Percentiles rank a stretch among this genome's conserved stretches.
phyloP scores from a whole-genome alignment of 768 basidiomycete species.

The Podaxis carcinomalis region DNA sequence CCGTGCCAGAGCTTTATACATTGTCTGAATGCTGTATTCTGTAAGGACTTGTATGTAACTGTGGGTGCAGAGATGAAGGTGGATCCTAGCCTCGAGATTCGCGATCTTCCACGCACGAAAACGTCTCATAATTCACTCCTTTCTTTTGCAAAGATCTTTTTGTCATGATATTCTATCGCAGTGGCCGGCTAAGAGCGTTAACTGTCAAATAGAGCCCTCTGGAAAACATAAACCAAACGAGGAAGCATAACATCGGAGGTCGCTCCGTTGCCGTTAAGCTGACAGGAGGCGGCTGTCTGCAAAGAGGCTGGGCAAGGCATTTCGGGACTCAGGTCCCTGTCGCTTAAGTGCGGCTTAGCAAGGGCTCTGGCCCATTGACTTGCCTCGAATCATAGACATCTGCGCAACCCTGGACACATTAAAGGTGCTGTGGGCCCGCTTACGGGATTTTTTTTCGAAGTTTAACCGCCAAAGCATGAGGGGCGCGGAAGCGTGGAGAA shows the following conservation, averaged over 20 bases:
- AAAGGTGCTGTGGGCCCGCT: neutral
- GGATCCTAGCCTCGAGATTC: neutral
- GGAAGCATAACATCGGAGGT: neutral
- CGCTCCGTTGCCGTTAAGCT: neutral
- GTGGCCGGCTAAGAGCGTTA: neutral
- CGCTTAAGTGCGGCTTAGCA: neutral
- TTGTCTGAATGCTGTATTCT: neutral
- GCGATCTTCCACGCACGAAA: neutral
- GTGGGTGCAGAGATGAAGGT: neutral
- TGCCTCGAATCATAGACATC: neutral
- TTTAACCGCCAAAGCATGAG: neutral
- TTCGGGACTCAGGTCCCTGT: neutral
- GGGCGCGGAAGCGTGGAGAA: neutral
- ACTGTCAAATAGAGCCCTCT: neutral
- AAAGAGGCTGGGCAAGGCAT: neutral
- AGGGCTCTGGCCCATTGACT: neutral
- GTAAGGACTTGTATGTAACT: slow-evolving; percentile 5
- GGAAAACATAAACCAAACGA: neutral
- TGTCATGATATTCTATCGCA: neutral
- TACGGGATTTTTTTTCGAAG: neutral
- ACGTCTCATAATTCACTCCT: neutral
- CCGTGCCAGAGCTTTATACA: neutral
- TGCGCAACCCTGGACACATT: neutral
- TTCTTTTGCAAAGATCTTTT: neutral
- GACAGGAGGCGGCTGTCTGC: neutral